Conservation (phyloP, 306 rosid species). For the Oemleria cerasiformis region DNA sequence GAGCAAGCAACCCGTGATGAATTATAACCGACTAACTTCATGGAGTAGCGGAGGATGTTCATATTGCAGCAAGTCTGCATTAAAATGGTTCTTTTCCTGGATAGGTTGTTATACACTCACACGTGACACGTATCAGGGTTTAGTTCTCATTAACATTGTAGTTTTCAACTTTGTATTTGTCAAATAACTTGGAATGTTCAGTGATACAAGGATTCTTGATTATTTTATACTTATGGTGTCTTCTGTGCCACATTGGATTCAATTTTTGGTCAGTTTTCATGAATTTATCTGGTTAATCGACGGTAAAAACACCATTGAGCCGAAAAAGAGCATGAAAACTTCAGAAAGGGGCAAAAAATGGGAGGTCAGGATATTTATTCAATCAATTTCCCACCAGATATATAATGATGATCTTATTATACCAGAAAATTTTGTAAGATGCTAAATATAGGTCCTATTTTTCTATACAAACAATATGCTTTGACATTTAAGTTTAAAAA, state of each 20-base stretch:
- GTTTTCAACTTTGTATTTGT: not conserved
- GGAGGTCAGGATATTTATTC: constrained; percentile 1
- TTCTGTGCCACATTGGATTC: not conserved
- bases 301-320: not conserved
- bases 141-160: not conserved
- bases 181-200: not conserved
- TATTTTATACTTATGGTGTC: not conserved
- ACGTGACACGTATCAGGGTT: not conserved
- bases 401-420: constrained; percentile 19
- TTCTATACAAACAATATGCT: constrained; percentile 36
- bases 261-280: too few species aligned
- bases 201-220: not conserved
- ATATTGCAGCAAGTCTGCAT: not conserved
- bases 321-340: constrained; percentile 1
- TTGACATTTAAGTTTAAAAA: constrained; percentile 32
- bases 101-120: not conserved
- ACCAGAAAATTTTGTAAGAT: constrained; percentile 28
- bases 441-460: constrained; percentile 32
- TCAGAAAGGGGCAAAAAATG: constrained; percentile 8
- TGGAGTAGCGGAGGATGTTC: not conserved
- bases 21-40: constrained; percentile 27
- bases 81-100: not conserved
- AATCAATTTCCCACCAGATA: constrained; percentile 28
- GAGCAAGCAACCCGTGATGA: constrained; percentile 46
- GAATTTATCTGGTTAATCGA: too few species aligned